Evolutionary conservation across 768 basidiomycete species (phyloP).

Genomic region (Panellus pusillus): DNA sequence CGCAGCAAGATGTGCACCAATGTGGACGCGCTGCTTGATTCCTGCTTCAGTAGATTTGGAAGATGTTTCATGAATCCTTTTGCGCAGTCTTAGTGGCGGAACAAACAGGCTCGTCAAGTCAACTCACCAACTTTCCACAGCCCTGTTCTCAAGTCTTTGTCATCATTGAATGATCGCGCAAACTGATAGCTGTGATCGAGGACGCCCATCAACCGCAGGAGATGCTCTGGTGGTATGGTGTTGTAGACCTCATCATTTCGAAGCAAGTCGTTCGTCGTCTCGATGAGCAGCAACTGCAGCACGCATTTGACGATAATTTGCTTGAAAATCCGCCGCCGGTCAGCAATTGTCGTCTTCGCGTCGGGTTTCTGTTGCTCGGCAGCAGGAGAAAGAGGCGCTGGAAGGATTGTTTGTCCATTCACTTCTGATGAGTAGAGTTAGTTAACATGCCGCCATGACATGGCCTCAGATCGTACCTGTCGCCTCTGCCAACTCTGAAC

Average conservation of each 20-base stretch:
- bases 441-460: background rate
- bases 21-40: conserved; percentile 95
- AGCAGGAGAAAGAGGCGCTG: conserved; percentile 85
- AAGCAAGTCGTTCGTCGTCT: conserved; percentile 93
- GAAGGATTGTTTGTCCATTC: conserved; percentile 69
- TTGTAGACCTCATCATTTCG: conserved; percentile 90
- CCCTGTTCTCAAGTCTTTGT: conserved; percentile 94
- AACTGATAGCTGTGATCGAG: conserved; percentile 98
- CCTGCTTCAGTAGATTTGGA: conserved; percentile 96
- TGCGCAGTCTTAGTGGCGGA: background rate
- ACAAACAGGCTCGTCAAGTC: too few species aligned
- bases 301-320: conserved; percentile 99
- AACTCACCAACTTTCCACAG: conserved; percentile 98
- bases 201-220: conserved; percentile 91
- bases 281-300: conserved; percentile 91
- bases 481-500: conserved; percentile 55
- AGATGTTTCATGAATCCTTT: conserved; percentile 99
- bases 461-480: conserved; percentile 26
- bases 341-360: conserved; percentile 55
- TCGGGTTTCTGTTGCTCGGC: conserved; percentile 51
- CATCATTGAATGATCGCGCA: conserved; percentile 95
- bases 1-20: conserved; percentile 87
- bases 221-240: conserved; percentile 91
- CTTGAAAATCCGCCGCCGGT: conserved; percentile 87
- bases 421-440: conserved; percentile 43